These are phyloP conservation scores for Ambrosiella cleistominuta DNA, from an alignment of 2,329 filamentous ascomycete species.

Conservation along the genomic window DNA sequence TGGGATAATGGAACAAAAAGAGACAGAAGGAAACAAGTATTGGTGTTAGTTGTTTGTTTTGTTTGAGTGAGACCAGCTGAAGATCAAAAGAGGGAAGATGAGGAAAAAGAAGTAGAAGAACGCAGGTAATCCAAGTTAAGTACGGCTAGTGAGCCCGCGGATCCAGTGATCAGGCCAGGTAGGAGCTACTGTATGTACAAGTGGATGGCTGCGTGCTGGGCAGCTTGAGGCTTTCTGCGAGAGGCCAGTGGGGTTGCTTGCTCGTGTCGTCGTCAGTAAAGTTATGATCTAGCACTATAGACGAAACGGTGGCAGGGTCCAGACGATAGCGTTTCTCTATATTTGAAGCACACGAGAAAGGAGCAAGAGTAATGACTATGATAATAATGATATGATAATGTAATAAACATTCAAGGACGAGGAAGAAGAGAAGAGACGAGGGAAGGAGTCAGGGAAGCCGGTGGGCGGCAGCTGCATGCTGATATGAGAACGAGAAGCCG, in stretches of 20 bases:
- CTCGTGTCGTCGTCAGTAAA: no score
- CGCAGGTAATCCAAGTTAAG: background rate
- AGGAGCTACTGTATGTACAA: background rate
- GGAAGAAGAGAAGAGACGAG: background rate
- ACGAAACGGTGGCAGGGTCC: background rate
- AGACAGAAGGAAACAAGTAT: slow-evolving; percentile 21
- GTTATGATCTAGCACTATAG: background rate
- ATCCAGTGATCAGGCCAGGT: background rate
- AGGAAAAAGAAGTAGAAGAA: slow-evolving; percentile 13
- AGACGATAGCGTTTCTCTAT: background rate
- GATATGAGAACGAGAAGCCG: slow-evolving; percentile 1
- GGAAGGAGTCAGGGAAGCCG: background rate
- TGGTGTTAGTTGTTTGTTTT: slow-evolving; percentile 16
- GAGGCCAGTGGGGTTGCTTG: background rate
- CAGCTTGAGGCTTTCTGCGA: background rate
- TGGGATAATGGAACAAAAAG: slow-evolving; percentile 17
- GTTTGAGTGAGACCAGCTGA: slow-evolving; percentile 38
- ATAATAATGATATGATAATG: background rate
- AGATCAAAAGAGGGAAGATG: slow-evolving; percentile 23
- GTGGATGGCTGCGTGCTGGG: background rate
- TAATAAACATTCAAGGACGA: background rate
- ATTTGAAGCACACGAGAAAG: background rate
- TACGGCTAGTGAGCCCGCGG: background rate
- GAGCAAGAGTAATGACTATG: background rate
- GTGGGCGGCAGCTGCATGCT: background rate